Evolutionary conservation across 306 rosid genomes (phyloP).

Genomic region (Begonia loranthoides): DNA sequence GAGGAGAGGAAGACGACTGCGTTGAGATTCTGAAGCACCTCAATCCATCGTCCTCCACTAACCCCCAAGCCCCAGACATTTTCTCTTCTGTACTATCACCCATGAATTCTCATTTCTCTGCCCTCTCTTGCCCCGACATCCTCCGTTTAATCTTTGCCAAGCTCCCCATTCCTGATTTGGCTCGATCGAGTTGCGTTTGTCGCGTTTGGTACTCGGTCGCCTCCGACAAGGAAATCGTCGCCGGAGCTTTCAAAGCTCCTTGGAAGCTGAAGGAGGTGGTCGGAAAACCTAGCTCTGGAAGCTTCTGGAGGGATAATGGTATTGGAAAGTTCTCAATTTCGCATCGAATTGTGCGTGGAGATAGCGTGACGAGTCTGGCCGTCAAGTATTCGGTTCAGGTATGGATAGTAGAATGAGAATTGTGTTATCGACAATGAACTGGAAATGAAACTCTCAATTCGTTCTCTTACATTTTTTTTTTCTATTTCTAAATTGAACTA

Average conservation of each 20-base stretch:
- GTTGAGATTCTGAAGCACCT: slow-evolving; percentile 27
- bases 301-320: slow-evolving; percentile 85
- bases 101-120: slow-evolving; percentile 65
- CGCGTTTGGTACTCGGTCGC: slow-evolving; percentile 82
- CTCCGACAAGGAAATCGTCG: slow-evolving; percentile 53
- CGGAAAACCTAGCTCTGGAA: slow-evolving; percentile 57
- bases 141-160: slow-evolving; percentile 69
- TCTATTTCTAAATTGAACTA: no score
- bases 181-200: slow-evolving; percentile 72
- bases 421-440: no score
- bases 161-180: slow-evolving; percentile 61
- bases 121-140: slow-evolving; percentile 57
- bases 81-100: slow-evolving; percentile 27
- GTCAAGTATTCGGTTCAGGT: slow-evolving; percentile 93
- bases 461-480: no score
- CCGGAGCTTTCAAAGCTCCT: slow-evolving; percentile 38
- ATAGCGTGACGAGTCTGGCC: slow-evolving; percentile 79
- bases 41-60: slow-evolving; percentile 16
- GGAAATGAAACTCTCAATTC: not conserved
- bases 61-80: slow-evolving; percentile 6
- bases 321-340: slow-evolving; percentile 72
- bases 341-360: slow-evolving; percentile 55
- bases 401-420: not conserved
- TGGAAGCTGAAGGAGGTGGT: slow-evolving; percentile 55
- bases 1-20: slow-evolving; percentile 54